Conservation (phyloP, 805 yeast genomes). For the Saturnispora sanitii region DNA sequence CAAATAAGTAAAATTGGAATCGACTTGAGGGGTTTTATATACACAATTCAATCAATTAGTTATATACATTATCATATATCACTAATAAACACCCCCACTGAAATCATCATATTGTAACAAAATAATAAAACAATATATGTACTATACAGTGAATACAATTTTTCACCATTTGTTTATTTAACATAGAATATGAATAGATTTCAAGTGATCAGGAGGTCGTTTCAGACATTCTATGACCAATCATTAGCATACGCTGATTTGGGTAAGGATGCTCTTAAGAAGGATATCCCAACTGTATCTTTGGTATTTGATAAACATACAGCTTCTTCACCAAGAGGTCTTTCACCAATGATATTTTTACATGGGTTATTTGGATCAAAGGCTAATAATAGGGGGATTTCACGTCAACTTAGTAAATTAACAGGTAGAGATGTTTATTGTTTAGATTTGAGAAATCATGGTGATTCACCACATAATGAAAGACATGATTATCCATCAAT, state of each 20-base stretch:
- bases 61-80: too few relatives aligned
- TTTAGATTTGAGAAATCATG: slow-evolving; percentile 82
- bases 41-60: too few relatives aligned
- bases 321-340: slow-evolving; percentile 17
- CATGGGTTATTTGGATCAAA: slow-evolving; percentile 89
- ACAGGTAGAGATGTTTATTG: slow-evolving; percentile 53
- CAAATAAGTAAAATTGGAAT: too few relatives aligned
- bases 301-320: slow-evolving; percentile 41
- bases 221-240: slow-evolving; percentile 19
- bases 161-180: background rate
- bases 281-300: slow-evolving; percentile 40
- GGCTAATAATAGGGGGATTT: slow-evolving; percentile 73
- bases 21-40: too few relatives aligned
- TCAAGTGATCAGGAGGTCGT: background rate
- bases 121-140: background rate
- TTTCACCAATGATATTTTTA: slow-evolving; percentile 58
- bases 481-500: slow-evolving; percentile 71
- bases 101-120: background rate
- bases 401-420: slow-evolving; percentile 40
- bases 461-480: slow-evolving; percentile 71
- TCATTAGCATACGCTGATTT: slow-evolving; percentile 17
- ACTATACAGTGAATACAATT: too few relatives aligned
- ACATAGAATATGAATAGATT: background rate
- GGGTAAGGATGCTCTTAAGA: slow-evolving; percentile 18
- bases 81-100: too few relatives aligned